Evolutionary conservation across 331 rosid species (phyloP).

Genomic region (Erythrophleum ivorense): DNA sequence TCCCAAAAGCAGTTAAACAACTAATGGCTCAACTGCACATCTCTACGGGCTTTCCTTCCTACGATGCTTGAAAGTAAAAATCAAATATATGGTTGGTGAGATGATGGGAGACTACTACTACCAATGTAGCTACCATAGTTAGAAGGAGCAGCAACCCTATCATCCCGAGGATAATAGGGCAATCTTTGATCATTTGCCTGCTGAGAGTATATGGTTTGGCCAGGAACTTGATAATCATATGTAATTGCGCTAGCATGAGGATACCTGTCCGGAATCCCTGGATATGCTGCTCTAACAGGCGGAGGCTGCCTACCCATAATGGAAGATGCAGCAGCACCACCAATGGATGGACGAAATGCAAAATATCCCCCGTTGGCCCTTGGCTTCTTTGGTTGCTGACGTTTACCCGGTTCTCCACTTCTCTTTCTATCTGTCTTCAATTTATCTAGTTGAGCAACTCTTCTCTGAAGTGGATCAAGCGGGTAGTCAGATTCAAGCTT

Average conservation of each 20-base stretch:
- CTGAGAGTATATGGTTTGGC: constrained; percentile 58
- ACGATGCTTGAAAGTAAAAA: constrained; percentile 23
- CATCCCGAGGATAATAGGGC: constrained; percentile 45
- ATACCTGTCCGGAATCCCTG: constrained; percentile 55
- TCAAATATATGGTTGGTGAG: constrained; percentile 66
- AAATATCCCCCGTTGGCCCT: constrained; percentile 54
- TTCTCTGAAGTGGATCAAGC: constrained; percentile 74
- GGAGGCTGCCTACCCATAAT: constrained; percentile 53
- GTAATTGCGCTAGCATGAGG: constrained; percentile 44
- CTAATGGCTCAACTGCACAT: constrained; percentile 29
- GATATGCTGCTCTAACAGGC: constrained; percentile 57
- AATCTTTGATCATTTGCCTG: constrained; percentile 51
- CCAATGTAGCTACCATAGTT: constrained; percentile 59
- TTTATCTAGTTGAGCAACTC: constrained; percentile 73
- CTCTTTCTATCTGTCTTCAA: constrained; percentile 67
- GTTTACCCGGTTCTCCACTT: constrained; percentile 57
- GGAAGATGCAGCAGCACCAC: constrained; percentile 38
- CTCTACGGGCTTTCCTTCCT: constrained; percentile 34
- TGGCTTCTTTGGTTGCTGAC: constrained; percentile 63
- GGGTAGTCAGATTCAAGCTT: constrained; percentile 76
- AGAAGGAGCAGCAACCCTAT: constrained; percentile 47
- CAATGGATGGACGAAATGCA: constrained; percentile 51
- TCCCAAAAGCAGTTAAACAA: constrained; percentile 11
- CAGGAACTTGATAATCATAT: constrained; percentile 62
- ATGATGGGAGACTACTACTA: constrained; percentile 60